Evolutionary conservation across 1,284 basidiomycete genomes (phyloP).

Genomic region (Ustilago tritici): DNA sequence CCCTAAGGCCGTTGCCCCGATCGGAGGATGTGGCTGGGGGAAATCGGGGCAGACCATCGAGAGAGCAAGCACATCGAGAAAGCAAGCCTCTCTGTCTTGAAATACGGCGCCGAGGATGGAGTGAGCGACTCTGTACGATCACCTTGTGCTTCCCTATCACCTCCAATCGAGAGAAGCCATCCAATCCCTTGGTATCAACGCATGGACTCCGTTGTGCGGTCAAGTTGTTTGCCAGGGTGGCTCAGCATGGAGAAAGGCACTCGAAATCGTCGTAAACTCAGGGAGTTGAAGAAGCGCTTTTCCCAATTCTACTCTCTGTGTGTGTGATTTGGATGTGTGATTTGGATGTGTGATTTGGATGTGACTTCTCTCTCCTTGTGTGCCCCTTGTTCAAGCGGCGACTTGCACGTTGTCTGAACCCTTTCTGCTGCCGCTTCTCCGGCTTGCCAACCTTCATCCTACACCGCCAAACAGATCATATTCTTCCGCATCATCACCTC

Average conservation of each 20-base stretch:
- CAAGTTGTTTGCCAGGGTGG: neutral
- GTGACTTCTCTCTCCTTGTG: neutral
- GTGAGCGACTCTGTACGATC: conserved; percentile 6
- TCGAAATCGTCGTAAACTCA: neutral
- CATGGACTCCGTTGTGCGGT: no score
- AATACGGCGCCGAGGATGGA: conserved; percentile 16
- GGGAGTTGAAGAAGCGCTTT: neutral
- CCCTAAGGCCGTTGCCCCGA: neutral
- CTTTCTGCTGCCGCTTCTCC: neutral
- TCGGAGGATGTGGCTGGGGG: neutral
- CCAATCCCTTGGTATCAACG: neutral
- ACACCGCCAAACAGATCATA: neutral
- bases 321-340: neutral
- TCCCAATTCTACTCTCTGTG: conserved; percentile 3
- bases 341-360: no score
- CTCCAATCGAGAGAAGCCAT: neutral
- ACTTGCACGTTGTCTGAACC: conserved; percentile 5
- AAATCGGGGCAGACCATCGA: neutral
- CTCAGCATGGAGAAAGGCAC: neutral
- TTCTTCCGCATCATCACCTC: neutral
- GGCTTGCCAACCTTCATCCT: neutral
- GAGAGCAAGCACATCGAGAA: neutral
- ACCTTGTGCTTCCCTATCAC: conserved; percentile 5
- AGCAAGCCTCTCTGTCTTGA: neutral
- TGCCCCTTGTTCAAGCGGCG: neutral